phyloP scores from a whole-genome alignment of 441 rosid species.

The Pelargonium cotyledonis region DNA sequence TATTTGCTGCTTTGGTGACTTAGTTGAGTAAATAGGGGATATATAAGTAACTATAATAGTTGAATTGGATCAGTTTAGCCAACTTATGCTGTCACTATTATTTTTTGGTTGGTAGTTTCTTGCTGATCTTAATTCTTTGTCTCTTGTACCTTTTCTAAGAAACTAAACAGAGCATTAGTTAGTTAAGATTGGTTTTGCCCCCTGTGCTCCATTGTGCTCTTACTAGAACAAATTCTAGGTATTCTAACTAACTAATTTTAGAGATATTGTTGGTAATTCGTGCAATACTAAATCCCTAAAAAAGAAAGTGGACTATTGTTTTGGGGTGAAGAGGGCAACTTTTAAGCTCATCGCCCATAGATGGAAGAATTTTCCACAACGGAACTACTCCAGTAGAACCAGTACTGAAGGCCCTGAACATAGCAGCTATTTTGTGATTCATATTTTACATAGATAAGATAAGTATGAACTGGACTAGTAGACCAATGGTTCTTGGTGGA shows the following conservation, averaged over 20 bases:
- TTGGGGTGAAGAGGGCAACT: background rate
- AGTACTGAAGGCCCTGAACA: background rate
- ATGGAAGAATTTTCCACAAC: background rate
- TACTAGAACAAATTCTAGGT: no score
- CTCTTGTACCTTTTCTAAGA: background rate
- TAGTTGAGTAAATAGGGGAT: background rate
- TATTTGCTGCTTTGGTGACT: background rate
- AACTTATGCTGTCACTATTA: background rate
- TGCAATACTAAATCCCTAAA: no score
- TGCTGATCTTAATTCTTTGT: background rate
- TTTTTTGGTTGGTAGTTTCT: background rate
- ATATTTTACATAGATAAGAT: background rate
- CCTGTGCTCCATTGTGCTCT: no score
- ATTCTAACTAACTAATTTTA: no score
- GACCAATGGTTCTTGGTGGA: background rate
- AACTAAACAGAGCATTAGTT: background rate
- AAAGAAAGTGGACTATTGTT: no score
- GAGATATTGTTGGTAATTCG: no score
- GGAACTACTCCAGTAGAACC: background rate
- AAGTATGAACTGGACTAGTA: background rate
- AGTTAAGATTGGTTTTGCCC: no score
- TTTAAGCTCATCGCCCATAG: background rate
- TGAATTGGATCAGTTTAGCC: background rate
- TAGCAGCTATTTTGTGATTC: background rate
- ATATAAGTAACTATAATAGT: background rate